Conservation (phyloP, 2,329 filamentous ascomycete species). For the Alternaria hordeiaustralica region DNA sequence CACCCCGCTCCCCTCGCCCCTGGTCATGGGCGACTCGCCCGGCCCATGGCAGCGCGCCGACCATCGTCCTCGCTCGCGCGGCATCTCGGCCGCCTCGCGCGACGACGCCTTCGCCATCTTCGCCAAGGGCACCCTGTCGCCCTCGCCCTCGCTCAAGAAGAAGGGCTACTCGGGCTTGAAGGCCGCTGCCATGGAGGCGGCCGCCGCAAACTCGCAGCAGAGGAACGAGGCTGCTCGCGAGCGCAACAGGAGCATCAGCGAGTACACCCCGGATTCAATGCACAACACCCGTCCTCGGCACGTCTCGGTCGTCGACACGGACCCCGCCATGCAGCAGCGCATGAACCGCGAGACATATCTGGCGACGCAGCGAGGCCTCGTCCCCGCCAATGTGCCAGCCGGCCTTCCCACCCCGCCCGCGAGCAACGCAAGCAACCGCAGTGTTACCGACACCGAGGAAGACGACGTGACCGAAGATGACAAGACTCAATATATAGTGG, state of each 20-base stretch:
- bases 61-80: slow-evolving; percentile 44
- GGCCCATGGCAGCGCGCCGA: slow-evolving; percentile 51
- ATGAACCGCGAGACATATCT: slow-evolving; percentile 82
- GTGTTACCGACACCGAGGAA: slow-evolving; percentile 62
- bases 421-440: slow-evolving; percentile 67
- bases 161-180: slow-evolving; percentile 56
- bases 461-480: slow-evolving; percentile 54
- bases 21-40: slow-evolving; percentile 52
- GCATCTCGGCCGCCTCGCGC: slow-evolving; percentile 36
- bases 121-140: slow-evolving; percentile 42
- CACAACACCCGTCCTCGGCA: slow-evolving; percentile 72
- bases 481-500: slow-evolving; percentile 54
- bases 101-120: slow-evolving; percentile 43
- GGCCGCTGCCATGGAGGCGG: slow-evolving; percentile 50
- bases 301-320: slow-evolving; percentile 58
- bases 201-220: slow-evolving; percentile 40
- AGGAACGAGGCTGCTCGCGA: slow-evolving; percentile 57
- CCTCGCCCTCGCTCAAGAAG: slow-evolving; percentile 52
- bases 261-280: slow-evolving; percentile 78
- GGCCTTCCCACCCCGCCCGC: slow-evolving; percentile 77
- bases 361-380: slow-evolving; percentile 77
- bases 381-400: slow-evolving; percentile 56
- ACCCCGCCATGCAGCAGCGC: slow-evolving; percentile 59
- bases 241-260: slow-evolving; percentile 84
- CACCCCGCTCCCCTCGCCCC: slow-evolving; percentile 60